Conservation (phyloP, 1,284 basidiomycete genomes). For the Salmacisia buchloeana region DNA sequence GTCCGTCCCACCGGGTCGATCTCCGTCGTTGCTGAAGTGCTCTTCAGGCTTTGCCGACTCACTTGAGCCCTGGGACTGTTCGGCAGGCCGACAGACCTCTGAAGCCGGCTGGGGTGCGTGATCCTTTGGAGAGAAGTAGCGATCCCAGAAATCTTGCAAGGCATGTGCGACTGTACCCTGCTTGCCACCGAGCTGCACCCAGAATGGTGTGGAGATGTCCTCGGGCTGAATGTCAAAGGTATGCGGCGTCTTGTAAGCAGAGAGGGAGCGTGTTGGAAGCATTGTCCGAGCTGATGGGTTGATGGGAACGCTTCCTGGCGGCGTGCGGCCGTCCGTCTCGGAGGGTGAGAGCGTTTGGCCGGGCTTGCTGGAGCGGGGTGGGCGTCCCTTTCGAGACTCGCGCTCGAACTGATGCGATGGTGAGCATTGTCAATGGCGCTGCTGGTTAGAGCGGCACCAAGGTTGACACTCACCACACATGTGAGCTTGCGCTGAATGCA, state of each 20-base stretch:
- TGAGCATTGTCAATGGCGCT: background rate
- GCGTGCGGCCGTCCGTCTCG: background rate
- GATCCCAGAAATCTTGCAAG: background rate
- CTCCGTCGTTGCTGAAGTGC: no score
- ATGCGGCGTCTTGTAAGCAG: background rate
- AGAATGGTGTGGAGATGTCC: background rate
- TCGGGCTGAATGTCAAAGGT: constrained; percentile 4
- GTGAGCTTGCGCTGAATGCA: background rate
- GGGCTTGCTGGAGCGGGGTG: background rate
- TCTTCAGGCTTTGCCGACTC: no score
- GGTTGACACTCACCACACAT: background rate
- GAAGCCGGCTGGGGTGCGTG: background rate
- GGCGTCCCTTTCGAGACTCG: constrained; percentile 1
- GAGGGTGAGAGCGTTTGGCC: background rate
- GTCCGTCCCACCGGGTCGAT: no score
- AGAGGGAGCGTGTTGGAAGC: background rate
- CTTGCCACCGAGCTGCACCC: background rate
- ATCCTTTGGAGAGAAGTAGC: background rate
- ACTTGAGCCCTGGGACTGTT: background rate
- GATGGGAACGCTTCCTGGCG: background rate
- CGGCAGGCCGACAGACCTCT: background rate
- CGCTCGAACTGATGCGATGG: background rate
- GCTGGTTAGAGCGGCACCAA: background rate
- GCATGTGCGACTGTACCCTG: background rate
- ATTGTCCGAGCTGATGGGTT: background rate